phyloP scores from a whole-genome alignment of 257 asterid species.

The Eucommia ulmoides region DNA sequence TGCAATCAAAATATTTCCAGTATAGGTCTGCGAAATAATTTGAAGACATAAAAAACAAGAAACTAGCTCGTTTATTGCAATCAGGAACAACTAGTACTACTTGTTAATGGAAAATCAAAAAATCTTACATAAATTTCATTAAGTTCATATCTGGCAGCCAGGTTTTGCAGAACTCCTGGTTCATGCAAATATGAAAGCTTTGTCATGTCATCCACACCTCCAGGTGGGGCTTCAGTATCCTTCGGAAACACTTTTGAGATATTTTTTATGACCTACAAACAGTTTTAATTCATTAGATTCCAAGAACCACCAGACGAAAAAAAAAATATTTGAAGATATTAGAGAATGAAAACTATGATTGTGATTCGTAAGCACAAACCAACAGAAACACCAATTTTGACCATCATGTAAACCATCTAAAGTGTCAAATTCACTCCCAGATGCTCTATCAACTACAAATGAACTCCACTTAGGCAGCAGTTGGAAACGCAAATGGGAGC shows the following conservation, averaged over 20 bases:
- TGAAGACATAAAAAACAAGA: neutral
- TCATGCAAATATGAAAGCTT: constrained; percentile 14
- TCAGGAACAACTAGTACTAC: neutral
- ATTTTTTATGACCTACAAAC: constrained; percentile 4
- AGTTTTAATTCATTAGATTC: neutral
- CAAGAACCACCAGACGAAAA: no score
- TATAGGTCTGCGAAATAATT: constrained; percentile 13
- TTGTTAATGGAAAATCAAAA: neutral
- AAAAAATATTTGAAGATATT: no score
- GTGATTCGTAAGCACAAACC: no score
- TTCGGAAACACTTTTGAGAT: constrained; percentile 13
- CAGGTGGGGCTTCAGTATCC: constrained; percentile 13
- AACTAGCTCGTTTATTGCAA: neutral
- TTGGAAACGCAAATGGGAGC: no score
- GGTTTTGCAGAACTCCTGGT: constrained; percentile 13
- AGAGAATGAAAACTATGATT: no score
- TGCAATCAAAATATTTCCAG: constrained; percentile 19
- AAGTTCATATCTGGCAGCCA: constrained; percentile 14
- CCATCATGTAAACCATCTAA: no score
- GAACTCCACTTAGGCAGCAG: no score
- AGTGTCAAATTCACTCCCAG: no score
- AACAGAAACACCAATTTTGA: no score
- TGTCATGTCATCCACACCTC: constrained; percentile 16
- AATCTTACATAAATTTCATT: constrained; percentile 12
- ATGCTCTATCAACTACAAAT: no score